Evolutionary conservation across 73 alveolate species (phyloP), one percentile per base, ranked within the genome.

Genomic region (Effrenium voratum): DNA sequence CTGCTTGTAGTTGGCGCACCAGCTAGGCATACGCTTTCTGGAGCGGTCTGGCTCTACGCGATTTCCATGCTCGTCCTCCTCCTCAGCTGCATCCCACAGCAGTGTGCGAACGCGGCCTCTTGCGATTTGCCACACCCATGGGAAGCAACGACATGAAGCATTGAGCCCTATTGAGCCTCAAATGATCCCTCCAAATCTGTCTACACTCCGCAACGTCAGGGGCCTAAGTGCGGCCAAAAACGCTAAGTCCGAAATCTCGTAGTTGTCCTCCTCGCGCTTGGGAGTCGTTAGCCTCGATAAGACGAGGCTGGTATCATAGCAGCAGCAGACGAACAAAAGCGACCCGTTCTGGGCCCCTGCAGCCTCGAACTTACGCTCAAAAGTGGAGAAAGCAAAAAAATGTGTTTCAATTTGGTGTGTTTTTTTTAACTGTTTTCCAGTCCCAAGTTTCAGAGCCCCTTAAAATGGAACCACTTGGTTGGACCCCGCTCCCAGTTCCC

Each of bases 1-100:
- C 52, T 75, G 49, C 50, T 44, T 38, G 19, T 60, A 87, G 68
- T 87, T 87, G 50, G 72, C 46, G 57, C 95, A 87, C 95, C 95
- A 87, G 1, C 46, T 16, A 1, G 93, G 93, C 52, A 85, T 32
- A 6, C 81, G 93, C 52, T 85, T 85, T 46, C 80, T 32, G 40
- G 66, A 73, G 19, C 93, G 93, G 40, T 85, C 93, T 43, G 93
- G 93, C 81, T 85, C 93, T 38, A 85, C 68, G 45, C 93, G 93
- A 73, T 85, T 85, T 79, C 93, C 93, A 8, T 85, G 80, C 93
- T 50, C 77, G 49, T 85, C 93, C 52, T 85, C 93, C 22, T 85
- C 93, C 90, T 79, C 13, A 66, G 90, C 22, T 46, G 8, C 5
- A 38, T 38, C 76, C 76, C 15, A 24, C 41, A 38, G 4, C 76